These are phyloP conservation scores for Tephrocybe sp. DNA, from an alignment of 768 basidiomycete species.

Conservation along the genomic window DNA sequence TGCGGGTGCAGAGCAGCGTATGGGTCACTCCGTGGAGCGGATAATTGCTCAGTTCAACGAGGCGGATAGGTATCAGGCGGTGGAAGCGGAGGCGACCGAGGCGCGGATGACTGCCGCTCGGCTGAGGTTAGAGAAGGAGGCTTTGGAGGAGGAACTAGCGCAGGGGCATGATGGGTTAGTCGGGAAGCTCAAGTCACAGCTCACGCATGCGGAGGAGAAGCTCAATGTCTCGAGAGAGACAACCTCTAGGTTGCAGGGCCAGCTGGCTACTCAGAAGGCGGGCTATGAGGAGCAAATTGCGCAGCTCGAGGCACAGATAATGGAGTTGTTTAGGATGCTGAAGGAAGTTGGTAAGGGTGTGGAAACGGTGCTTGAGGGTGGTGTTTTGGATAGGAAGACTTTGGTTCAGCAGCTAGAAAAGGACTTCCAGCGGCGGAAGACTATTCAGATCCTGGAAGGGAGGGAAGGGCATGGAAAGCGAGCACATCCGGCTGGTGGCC, in stretches of 20 bases:
- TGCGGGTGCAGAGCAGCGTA: constrained; percentile 76
- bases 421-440: constrained; percentile 80
- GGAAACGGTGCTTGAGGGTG: constrained; percentile 69
- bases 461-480: constrained; percentile 37
- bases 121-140: constrained; percentile 80
- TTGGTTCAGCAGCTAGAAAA: constrained; percentile 80
- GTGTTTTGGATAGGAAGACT: constrained; percentile 75
- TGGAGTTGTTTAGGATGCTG: constrained; percentile 93
- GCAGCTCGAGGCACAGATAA: constrained; percentile 89
- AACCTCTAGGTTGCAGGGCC: constrained; percentile 70
- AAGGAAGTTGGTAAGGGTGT: constrained; percentile 80
- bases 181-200: constrained; percentile 73
- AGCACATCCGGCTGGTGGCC: constrained; percentile 22
- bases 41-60: constrained; percentile 91
- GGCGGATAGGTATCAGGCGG: constrained; percentile 76
- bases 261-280: constrained; percentile 72
- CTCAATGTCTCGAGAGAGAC: constrained; percentile 78
- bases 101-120: constrained; percentile 63
- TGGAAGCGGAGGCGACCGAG: constrained; percentile 74
- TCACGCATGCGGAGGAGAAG: constrained; percentile 73
- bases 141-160: constrained; percentile 77
- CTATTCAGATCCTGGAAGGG: constrained; percentile 85
- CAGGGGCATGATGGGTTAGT: constrained; percentile 83
- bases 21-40: constrained; percentile 87
- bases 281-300: constrained; percentile 85